A percentile compares a stretch with the other conserved stretches of the same genome.
Evolutionary conservation across 306 rosid species (phyloP).

Genomic region (Macrotyloma uniflorum): DNA sequence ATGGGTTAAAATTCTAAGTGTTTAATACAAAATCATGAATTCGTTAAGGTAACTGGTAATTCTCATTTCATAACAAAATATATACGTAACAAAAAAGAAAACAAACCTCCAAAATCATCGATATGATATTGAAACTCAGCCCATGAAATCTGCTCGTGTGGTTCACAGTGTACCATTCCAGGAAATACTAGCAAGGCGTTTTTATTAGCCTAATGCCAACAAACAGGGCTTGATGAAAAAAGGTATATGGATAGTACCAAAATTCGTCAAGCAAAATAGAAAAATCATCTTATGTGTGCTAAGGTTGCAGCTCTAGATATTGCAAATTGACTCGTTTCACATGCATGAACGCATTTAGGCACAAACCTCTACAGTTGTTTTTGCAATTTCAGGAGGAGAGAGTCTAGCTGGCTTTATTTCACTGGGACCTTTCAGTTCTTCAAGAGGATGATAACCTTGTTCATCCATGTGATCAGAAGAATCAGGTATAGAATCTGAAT

Average conservation of each 20-base stretch:
- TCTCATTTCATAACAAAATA: constrained; percentile 28
- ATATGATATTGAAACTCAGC: constrained; percentile 67
- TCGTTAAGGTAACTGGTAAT: constrained; percentile 28
- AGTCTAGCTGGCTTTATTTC: constrained; percentile 66
- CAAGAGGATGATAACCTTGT: constrained; percentile 87
- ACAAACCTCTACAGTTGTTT: constrained; percentile 82
- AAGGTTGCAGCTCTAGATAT: constrained; percentile 28
- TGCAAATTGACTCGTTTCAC: constrained; percentile 2
- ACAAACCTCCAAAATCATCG: constrained; percentile 81
- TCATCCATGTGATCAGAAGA: constrained; percentile 62
- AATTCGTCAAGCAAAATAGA: constrained; percentile 30
- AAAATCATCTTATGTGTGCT: constrained; percentile 27
- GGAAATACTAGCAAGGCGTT: constrained; percentile 84
- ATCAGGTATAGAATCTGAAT: constrained; percentile 87
- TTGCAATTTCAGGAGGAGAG: constrained; percentile 79
- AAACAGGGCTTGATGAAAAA: constrained; percentile 42
- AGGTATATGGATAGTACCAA: constrained; percentile 37
- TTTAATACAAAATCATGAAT: constrained; percentile 7
- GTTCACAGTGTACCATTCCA: constrained; percentile 86
- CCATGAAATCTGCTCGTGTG: constrained; percentile 87
- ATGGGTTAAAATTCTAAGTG: constrained; percentile 19
- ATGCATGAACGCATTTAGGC: constrained; percentile 5
- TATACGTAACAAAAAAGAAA: constrained; percentile 21
- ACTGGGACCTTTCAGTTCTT: constrained; percentile 67
- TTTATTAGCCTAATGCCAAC: constrained; percentile 70